A percentile compares a stretch with the other conserved stretches of the same genome.
phyloP scores from a whole-genome alignment of 2,329 filamentous ascomycete genomes.

The Chrysoporthe deuterocubensis region DNA sequence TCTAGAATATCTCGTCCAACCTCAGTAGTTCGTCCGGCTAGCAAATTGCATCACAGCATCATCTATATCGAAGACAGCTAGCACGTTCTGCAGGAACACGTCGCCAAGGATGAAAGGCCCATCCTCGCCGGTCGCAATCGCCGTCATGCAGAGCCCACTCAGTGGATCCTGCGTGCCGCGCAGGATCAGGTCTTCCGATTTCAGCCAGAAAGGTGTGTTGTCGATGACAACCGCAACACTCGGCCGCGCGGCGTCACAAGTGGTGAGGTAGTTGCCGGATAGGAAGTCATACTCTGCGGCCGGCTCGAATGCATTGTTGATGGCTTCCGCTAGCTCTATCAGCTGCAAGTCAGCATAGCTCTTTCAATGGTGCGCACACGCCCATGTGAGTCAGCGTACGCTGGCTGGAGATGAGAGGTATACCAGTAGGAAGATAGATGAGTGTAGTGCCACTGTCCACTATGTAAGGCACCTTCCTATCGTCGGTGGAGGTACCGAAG shows the following conservation, averaged over 20 bases:
- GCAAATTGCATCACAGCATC: conserved; percentile 36
- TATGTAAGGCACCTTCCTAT: conserved; percentile 52
- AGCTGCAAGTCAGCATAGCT: background rate
- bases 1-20: background rate
- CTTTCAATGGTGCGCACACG: background rate
- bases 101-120: conserved; percentile 56
- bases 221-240: conserved; percentile 50
- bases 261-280: conserved; percentile 53
- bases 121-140: conserved; percentile 48
- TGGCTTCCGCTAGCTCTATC: conserved; percentile 50
- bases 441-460: conserved; percentile 58
- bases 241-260: conserved; percentile 52
- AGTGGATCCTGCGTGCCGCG: conserved; percentile 47
- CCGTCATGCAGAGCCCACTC: conserved; percentile 53
- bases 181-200: conserved; percentile 53
- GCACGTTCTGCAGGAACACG: conserved; percentile 54
- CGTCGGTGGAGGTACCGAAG: conserved; percentile 48
- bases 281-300: conserved; percentile 51
- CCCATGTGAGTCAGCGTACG: conserved; percentile 9
- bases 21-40: conserved; percentile 32
- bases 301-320: conserved; percentile 52
- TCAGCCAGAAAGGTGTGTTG: conserved; percentile 50
- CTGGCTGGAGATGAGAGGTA: conserved; percentile 32
- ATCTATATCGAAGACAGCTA: conserved; percentile 45
- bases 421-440: conserved; percentile 54